Evolutionary conservation across 345 rosid genomes (phyloP).

Genomic region (Eucalyptus erythrocorys): DNA sequence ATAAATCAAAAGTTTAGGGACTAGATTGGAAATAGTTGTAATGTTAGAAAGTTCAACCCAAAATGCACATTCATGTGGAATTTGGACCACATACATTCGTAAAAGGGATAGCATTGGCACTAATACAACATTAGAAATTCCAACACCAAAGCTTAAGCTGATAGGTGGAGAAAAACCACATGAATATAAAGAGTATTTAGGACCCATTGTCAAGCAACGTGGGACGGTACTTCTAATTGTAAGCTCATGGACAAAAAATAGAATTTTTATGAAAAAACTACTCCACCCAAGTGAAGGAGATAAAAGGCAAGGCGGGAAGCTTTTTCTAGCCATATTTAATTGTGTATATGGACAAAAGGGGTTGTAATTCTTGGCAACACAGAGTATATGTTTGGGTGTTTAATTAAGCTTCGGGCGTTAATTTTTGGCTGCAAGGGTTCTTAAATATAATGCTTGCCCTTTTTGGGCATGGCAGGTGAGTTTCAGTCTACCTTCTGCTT

Average conservation of each 20-base stretch:
- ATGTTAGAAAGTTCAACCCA: background rate
- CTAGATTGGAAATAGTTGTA: background rate
- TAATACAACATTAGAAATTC: background rate
- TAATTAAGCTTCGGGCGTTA: background rate
- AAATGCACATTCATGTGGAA: background rate
- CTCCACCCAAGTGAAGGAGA: background rate
- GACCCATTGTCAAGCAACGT: background rate
- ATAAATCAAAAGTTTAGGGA: background rate
- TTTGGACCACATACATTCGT: background rate
- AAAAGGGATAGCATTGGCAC: background rate
- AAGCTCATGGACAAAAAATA: background rate
- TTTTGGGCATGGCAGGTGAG: background rate
- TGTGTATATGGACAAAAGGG: background rate
- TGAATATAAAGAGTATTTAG: background rate
- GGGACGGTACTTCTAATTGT: background rate
- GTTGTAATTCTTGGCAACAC: background rate
- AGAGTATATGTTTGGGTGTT: background rate
- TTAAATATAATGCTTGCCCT: background rate
- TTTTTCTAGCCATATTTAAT: background rate
- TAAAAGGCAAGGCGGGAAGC: background rate
- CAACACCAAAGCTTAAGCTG: background rate
- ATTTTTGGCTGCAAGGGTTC: background rate
- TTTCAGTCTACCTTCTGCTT: background rate
- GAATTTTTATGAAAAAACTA: background rate
- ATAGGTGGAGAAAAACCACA: background rate